Percentiles rank a stretch among this genome's conserved stretches.
Conservation (phyloP, 2,329 filamentous ascomycete genomes). For the Penicillium nordicum region DNA sequence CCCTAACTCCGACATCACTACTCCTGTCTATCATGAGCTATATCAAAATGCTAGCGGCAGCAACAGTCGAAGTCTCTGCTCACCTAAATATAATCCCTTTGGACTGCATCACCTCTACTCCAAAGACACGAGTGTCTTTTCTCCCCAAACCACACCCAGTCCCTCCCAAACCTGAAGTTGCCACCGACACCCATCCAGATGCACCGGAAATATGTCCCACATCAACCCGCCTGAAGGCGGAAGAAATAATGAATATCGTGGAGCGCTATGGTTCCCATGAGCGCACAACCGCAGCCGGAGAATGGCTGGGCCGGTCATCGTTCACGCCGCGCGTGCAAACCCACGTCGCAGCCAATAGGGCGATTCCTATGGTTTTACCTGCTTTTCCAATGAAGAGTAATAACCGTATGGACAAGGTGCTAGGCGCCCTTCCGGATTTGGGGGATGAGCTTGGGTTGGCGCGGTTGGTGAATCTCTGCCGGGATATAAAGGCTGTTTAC, state of each 20-base stretch:
- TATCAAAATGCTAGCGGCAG: constrained; percentile 2
- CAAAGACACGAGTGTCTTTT: not conserved
- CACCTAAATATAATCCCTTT: not conserved
- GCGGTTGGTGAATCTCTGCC: constrained; percentile 7
- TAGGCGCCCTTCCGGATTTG: constrained; percentile 1
- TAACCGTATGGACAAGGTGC: constrained; percentile 7
- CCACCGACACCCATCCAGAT: too few relatives aligned
- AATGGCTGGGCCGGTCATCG: constrained; percentile 8
- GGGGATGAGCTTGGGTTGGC: constrained; percentile 9
- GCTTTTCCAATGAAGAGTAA: constrained; percentile 12
- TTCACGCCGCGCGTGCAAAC: constrained; percentile 5
- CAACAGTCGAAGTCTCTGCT: not conserved
- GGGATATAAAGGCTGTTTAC: constrained; percentile 6
- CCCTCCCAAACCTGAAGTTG: not conserved
- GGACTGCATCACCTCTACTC: not conserved
- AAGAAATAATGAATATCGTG: constrained; percentile 3
- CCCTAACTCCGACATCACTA: not conserved
- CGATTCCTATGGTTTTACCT: constrained; percentile 7
- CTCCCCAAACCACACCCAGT: not conserved
- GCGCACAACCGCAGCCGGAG: not conserved
- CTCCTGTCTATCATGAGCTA: not conserved
- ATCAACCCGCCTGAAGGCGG: not conserved
- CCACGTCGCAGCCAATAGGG: not conserved
- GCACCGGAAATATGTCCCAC: not conserved
- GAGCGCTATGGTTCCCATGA: constrained; percentile 4